These are phyloP conservation scores for Elaeis guineensis DNA, from an alignment of 176 grass and related monocot genomes.

Conservation along the genomic window DNA sequence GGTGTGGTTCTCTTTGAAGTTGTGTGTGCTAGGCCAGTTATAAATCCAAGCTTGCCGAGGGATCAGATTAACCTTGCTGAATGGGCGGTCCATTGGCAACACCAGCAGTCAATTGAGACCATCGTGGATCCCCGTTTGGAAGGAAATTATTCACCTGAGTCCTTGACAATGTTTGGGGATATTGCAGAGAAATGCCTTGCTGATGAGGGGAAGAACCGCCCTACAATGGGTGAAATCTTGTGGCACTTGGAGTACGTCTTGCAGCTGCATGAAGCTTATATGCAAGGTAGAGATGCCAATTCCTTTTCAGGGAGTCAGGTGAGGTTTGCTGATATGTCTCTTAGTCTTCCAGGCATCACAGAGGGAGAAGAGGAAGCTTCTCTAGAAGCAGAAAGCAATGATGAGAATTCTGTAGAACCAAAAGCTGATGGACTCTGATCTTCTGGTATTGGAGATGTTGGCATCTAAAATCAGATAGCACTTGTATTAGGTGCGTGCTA, in stretches of 20 bases:
- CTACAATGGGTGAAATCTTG: slow-evolving; percentile 12
- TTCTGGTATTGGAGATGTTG: too few species aligned
- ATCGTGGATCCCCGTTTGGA: slow-evolving; percentile 1
- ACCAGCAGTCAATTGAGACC: background rate
- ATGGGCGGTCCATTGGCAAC: slow-evolving; percentile 7
- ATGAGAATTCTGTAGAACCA: background rate
- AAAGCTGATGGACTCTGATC: too few species aligned
- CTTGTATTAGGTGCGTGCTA: too few species aligned
- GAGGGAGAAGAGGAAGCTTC: slow-evolving; percentile 7
- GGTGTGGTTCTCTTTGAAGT: slow-evolving; percentile 18
- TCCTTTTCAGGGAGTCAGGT: background rate
- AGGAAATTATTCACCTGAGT: background rate
- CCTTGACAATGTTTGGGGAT: slow-evolving; percentile 1
- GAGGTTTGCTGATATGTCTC: background rate
- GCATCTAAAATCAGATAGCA: too few species aligned
- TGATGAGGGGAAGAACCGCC: slow-evolving; percentile 13
- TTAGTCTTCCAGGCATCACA: background rate
- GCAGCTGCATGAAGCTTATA: slow-evolving; percentile 3
- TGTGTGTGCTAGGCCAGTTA: slow-evolving; percentile 7
- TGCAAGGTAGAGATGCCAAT: background rate
- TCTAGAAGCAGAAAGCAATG: background rate
- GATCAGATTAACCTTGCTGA: slow-evolving; percentile 17
- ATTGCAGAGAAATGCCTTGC: slow-evolving; percentile 16
- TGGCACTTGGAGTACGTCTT: slow-evolving; percentile 11
- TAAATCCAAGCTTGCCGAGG: slow-evolving; percentile 15